Conservation (phyloP, 371 early-diverging fungal genomes). For the Syncephalastrum contaminatum region DNA sequence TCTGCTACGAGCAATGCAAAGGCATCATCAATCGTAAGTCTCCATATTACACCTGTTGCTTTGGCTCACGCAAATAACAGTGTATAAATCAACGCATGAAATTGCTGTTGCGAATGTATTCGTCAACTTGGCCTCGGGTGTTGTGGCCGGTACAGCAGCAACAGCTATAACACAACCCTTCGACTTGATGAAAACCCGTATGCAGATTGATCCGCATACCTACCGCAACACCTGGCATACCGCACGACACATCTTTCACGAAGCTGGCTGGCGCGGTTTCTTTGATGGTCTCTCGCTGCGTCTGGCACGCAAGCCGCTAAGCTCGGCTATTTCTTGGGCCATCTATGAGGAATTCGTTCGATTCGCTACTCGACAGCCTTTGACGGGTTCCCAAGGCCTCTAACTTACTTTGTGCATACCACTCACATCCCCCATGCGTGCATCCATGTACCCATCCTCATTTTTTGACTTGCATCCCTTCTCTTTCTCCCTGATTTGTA, state of each 20-base stretch:
- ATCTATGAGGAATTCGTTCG: slow-evolving; percentile 84
- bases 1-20: slow-evolving; percentile 86
- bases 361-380: slow-evolving; percentile 9
- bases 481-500: no score
- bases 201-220: slow-evolving; percentile 81
- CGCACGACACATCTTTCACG: slow-evolving; percentile 65
- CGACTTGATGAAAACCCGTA: slow-evolving; percentile 90
- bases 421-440: no score
- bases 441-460: no score
- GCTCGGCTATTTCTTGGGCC: slow-evolving; percentile 93
- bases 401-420: no score
- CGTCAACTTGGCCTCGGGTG: slow-evolving; percentile 50
- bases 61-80: not conserved
- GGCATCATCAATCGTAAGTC: slow-evolving; percentile 42
- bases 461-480: no score
- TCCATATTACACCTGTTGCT: not conserved
- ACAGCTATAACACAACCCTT: slow-evolving; percentile 91
- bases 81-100: slow-evolving; percentile 2
- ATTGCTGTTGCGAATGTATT: slow-evolving; percentile 35
- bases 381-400: no score
- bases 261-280: slow-evolving; percentile 75
- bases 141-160: slow-evolving; percentile 73
- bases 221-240: slow-evolving; percentile 67
- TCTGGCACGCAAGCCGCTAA: slow-evolving; percentile 81
- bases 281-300: slow-evolving; percentile 87